These are phyloP conservation scores for Peniophora sp. DNA, from an alignment of 1,284 basidiomycete species.

Conservation along the genomic window DNA sequence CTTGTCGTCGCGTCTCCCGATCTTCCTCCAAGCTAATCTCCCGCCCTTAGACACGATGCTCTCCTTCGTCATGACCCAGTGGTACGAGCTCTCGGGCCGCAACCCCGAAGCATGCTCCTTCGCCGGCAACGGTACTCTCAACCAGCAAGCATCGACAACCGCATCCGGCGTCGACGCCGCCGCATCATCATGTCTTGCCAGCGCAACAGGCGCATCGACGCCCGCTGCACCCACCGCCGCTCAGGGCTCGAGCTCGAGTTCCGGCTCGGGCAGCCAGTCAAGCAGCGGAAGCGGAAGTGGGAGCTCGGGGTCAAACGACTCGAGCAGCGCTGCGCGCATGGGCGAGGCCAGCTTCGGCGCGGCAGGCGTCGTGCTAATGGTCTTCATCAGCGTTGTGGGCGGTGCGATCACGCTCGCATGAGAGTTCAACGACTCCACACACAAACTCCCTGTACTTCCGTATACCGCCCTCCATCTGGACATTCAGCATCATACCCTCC, in stretches of 20 bases:
- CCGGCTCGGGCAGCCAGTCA: slow-evolving; percentile 1
- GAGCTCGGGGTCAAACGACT: slow-evolving; percentile 8
- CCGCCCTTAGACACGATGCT: slow-evolving; percentile 46
- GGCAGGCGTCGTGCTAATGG: slow-evolving; percentile 32
- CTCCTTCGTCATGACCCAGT: slow-evolving; percentile 78
- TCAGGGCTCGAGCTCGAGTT: slow-evolving; percentile 12
- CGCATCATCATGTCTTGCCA: slow-evolving; percentile 64
- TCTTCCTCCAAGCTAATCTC: slow-evolving; percentile 9
- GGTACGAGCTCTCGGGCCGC: slow-evolving; percentile 61
- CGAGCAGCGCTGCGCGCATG: slow-evolving; percentile 21
- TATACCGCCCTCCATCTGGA: no score
- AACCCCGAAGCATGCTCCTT: slow-evolving; percentile 65
- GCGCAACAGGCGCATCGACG: slow-evolving; percentile 61
- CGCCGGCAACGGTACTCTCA: slow-evolving; percentile 76
- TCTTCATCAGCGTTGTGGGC: slow-evolving; percentile 21
- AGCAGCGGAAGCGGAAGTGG: slow-evolving; percentile 11
- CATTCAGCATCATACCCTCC: no score
- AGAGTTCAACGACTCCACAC: slow-evolving; percentile 2
- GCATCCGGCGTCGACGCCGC: slow-evolving; percentile 50
- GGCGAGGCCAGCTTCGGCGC: slow-evolving; percentile 28
- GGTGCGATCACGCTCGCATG: slow-evolving; percentile 21
- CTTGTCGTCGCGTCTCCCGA: not conserved
- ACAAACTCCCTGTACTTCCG: no score
- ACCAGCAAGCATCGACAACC: slow-evolving; percentile 44
- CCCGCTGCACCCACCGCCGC: slow-evolving; percentile 41